phyloP scores from a whole-genome alignment of 768 basidiomycete species.

The Naganishia friedmannii region DNA sequence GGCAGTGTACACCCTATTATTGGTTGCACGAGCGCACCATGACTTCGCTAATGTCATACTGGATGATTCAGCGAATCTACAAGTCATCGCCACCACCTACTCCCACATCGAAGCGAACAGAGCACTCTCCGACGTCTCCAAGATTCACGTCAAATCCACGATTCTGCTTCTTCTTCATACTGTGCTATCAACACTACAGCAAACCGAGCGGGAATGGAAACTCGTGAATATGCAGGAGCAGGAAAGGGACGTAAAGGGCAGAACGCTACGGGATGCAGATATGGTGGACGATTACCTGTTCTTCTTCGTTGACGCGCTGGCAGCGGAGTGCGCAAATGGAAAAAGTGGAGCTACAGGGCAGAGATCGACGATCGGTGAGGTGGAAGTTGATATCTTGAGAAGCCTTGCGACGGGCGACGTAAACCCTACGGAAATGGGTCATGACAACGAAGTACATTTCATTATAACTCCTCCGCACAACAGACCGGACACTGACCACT shows the following conservation, averaged over 20 bases:
- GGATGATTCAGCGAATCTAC: background rate
- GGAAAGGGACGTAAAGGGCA: background rate
- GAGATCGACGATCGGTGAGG: conserved; percentile 24
- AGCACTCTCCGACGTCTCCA: conserved; percentile 28
- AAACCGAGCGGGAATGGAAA: conserved; percentile 31
- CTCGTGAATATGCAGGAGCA: conserved; percentile 19
- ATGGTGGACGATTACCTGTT: conserved; percentile 25
- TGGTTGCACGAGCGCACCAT: conserved; percentile 27
- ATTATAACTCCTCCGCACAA: background rate
- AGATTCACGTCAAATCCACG: conserved; percentile 32
- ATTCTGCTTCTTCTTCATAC: conserved; percentile 30
- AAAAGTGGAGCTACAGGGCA: background rate
- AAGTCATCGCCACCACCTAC: conserved; percentile 15
- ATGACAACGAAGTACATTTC: conserved; percentile 3
- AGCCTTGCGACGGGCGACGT: conserved; percentile 8
- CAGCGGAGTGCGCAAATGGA: background rate
- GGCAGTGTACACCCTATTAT: conserved; percentile 24
- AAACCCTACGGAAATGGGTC: conserved; percentile 11
- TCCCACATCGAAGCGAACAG: conserved; percentile 21
- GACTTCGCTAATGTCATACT: conserved; percentile 1
- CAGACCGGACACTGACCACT: background rate
- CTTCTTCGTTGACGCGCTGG: conserved; percentile 26
- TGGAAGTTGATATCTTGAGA: conserved; percentile 26
- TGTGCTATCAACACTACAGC: conserved; percentile 17
- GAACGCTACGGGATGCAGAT: conserved; percentile 24